Percentiles rank a stretch among this genome's conserved stretches.
Conservation (phyloP, 2,329 filamentous ascomycete species). For the Zymoseptoria pseudotritici region DNA sequence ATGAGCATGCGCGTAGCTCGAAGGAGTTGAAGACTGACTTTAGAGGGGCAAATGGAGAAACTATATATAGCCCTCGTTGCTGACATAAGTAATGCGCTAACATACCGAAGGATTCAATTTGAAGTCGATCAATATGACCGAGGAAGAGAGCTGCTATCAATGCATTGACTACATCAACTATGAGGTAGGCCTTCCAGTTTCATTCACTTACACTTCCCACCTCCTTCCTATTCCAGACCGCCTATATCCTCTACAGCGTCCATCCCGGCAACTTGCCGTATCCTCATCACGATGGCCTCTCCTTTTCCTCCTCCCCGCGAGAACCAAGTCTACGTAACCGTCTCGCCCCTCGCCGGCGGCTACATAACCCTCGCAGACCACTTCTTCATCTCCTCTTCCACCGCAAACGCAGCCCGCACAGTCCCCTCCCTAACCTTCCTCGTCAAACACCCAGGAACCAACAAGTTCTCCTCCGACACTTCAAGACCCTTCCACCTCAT, state of each 20-base stretch:
- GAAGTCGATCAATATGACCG: too few species aligned
- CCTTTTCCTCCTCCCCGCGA: conserved; percentile 16
- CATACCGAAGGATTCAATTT: too few species aligned
- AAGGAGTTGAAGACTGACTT: too few species aligned
- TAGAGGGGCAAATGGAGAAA: too few species aligned
- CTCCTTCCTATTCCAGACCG: not conserved
- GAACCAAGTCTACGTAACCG: conserved; percentile 24
- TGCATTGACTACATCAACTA: too few species aligned
- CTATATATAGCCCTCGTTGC: not conserved
- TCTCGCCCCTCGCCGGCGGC: conserved; percentile 26
- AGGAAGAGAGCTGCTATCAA: not conserved
- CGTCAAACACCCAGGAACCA: conserved; percentile 38
- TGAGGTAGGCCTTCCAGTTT: not conserved
- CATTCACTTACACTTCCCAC: not conserved
- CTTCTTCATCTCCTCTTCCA: conserved; percentile 29
- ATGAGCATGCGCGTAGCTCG: too few species aligned
- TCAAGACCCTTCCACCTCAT: conserved; percentile 32
- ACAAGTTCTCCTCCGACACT: not conserved
- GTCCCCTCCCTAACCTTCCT: conserved; percentile 50
- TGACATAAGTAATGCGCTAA: not conserved
- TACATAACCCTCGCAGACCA: conserved; percentile 26
- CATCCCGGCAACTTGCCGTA: not conserved
- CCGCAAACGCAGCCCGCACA: conserved; percentile 37
- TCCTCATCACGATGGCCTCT: not conserved
- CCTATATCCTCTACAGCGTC: not conserved